phyloP scores from a whole-genome alignment of 768 basidiomycete genomes.

The Mycena belliarum region DNA sequence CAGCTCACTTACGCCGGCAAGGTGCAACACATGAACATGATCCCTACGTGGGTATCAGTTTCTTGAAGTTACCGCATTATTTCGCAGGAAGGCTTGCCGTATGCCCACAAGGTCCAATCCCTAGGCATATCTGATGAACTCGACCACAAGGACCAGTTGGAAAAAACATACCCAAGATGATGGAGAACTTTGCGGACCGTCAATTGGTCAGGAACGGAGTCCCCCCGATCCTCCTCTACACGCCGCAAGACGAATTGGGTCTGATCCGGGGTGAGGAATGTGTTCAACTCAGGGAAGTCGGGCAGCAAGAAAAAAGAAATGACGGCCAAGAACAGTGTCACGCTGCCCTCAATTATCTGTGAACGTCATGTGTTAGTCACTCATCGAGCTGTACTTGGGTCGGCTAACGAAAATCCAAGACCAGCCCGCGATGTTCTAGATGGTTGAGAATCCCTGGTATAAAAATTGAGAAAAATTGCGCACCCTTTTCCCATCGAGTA shows the following conservation, averaged over 20 bases:
- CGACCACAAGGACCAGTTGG: background rate
- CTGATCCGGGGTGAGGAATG: constrained; percentile 43
- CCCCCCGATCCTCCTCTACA: constrained; percentile 52
- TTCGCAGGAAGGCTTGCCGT: constrained; percentile 32
- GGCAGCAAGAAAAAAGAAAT: constrained; percentile 45
- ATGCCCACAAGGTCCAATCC: constrained; percentile 51
- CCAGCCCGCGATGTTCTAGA: constrained; percentile 41
- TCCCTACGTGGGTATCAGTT: constrained; percentile 26
- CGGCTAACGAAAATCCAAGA: constrained; percentile 47
- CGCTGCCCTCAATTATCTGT: constrained; percentile 47
- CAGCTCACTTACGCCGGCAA: constrained; percentile 40
- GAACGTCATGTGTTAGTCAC: background rate
- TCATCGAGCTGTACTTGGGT: background rate
- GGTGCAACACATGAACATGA: constrained; percentile 47
- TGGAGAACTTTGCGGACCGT: constrained; percentile 37
- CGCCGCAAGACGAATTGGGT: constrained; percentile 45
- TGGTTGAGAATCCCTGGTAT: background rate
- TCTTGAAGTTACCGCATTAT: too few relatives aligned
- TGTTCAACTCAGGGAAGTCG: constrained; percentile 50
- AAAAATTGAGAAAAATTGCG: background rate
- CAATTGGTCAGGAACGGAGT: constrained; percentile 45
- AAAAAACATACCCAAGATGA: constrained; percentile 30
- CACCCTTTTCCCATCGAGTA: constrained; percentile 39
- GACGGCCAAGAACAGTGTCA: constrained; percentile 42
- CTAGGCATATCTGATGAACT: constrained; percentile 7